These are phyloP conservation scores for Coniophora puteana DNA, from an alignment of 1,284 basidiomycete genomes.

Conservation along the genomic window DNA sequence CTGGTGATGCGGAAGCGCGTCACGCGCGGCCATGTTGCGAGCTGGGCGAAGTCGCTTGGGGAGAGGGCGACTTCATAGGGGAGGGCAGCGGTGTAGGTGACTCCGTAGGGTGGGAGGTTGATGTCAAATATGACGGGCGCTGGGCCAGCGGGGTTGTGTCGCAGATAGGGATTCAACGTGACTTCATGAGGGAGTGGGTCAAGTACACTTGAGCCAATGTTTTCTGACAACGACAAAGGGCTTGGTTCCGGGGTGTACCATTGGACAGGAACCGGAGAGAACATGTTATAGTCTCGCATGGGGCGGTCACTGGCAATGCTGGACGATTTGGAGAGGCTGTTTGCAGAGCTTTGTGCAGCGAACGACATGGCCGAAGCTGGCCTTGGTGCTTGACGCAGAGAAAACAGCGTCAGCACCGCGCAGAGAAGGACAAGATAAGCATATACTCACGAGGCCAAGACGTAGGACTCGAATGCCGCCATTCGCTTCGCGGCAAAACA, in stretches of 20 bases:
- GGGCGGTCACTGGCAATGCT: too few relatives aligned
- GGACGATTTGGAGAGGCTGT: too few relatives aligned
- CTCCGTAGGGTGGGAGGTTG: constrained; percentile 16
- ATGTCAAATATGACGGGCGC: constrained; percentile 49
- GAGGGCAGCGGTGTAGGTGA: constrained; percentile 27
- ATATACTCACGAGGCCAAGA: too few relatives aligned
- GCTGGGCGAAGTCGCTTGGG: constrained; percentile 43
- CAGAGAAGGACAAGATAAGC: too few relatives aligned
- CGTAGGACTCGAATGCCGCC: too few relatives aligned
- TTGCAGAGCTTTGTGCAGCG: too few relatives aligned
- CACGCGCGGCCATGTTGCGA: constrained; percentile 55
- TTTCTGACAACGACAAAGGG: too few relatives aligned
- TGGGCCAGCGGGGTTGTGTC: constrained; percentile 39
- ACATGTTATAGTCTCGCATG: background rate
- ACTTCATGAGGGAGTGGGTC: constrained; percentile 44
- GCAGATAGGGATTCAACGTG: constrained; percentile 52
- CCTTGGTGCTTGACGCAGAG: too few relatives aligned
- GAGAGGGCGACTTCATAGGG: constrained; percentile 24
- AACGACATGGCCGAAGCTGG: too few relatives aligned
- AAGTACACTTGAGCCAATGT: too few relatives aligned
- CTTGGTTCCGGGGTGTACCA: constrained; percentile 38
- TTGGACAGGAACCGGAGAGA: constrained; percentile 8
- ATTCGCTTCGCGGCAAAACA: too few relatives aligned
- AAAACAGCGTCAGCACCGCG: too few relatives aligned
- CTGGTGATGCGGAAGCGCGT: constrained; percentile 49